Evolutionary conservation across 2,329 filamentous ascomycete genomes (phyloP).

Genomic region (Diplodia seriata): DNA sequence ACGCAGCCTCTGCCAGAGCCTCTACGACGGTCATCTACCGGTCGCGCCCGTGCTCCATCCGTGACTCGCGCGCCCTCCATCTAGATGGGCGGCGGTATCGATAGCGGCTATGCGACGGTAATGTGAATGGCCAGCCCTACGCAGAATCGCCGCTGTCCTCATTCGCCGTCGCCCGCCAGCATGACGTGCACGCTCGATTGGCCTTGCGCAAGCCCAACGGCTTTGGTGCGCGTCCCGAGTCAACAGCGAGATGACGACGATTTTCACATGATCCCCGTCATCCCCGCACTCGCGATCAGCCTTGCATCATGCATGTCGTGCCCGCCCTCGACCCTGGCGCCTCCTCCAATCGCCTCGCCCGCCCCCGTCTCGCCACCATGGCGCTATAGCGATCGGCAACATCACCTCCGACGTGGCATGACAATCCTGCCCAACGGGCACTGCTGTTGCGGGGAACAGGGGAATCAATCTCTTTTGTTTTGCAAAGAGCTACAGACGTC

Average conservation of each 20-base stretch:
- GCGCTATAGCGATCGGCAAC: background rate
- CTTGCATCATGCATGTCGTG: slow-evolving; percentile 29
- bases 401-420: slow-evolving; percentile 20
- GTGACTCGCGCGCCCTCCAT: slow-evolving; percentile 17
- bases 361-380: slow-evolving; percentile 5
- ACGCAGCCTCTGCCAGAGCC: slow-evolving; percentile 19
- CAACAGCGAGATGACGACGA: slow-evolving; percentile 11
- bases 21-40: slow-evolving; percentile 14
- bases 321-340: slow-evolving; percentile 22
- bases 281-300: slow-evolving; percentile 29
- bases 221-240: background rate
- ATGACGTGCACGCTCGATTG: slow-evolving; percentile 4
- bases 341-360: slow-evolving; percentile 16
- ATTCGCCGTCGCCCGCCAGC: slow-evolving; percentile 3
- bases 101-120: background rate
- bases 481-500: slow-evolving; percentile 31
- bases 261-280: slow-evolving; percentile 28
- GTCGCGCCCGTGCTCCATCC: slow-evolving; percentile 3
- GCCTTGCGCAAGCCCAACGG: background rate
- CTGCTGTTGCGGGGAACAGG: slow-evolving; percentile 13
- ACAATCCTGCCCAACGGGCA: background rate
- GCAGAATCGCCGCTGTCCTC: background rate
- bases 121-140: slow-evolving; percentile 23
- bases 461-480: slow-evolving; percentile 29
- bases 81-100: slow-evolving; percentile 2